Evolutionary conservation across 140 eudicot species (phyloP), one percentile per base, ranked within the genome.

Genomic region (Stevia rebaudiana): DNA sequence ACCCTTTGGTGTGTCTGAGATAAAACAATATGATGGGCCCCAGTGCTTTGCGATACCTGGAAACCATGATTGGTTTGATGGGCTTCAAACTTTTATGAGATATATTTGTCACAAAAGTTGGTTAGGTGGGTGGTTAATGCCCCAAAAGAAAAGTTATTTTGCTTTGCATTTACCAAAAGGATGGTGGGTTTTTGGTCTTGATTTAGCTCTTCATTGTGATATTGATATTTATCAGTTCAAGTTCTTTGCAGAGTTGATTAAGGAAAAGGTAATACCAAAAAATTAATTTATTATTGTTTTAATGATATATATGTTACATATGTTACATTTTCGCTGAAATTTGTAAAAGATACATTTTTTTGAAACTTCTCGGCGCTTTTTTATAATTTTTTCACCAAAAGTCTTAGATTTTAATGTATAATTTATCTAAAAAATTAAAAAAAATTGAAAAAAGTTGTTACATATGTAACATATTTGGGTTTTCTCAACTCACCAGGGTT

Each of bases 101-200:
- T 88, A 94, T 71, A 88, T 94, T 71, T 94, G 99, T 78, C 99
- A 94, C 74, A 88, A 88, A 70, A 94, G 95, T 78, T 94, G 99
- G 99, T 79, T 94, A 77, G 99, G 99, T 60, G 99, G 99, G 58
- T 94, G 99, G 99, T 79, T 94, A 67, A 88, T 94, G 99, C 99
- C 99, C 41, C 99, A 94, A 71, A 86, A 76, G 86, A 94, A 88
- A 39, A 94, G 99, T 72, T 94, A 94, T 63, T 94, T 94, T 30
- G 99, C 99, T 18, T 75, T 94, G 76, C 90, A 88, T 65, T 79
- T 94, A 25, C 97, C 99, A 2, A 86, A 83, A 72, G 82, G 94
- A 58, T 94, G 99, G 99, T 94, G 99, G 99, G 78, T 94, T 50
- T 94, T 94, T 51, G 99, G 99, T 55, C 90, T 94, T 59, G 99